Base-by-base conservation (phyloP, 1,139 yeast genomes). In the Kurtzmaniella quercitrusa region DNA sequence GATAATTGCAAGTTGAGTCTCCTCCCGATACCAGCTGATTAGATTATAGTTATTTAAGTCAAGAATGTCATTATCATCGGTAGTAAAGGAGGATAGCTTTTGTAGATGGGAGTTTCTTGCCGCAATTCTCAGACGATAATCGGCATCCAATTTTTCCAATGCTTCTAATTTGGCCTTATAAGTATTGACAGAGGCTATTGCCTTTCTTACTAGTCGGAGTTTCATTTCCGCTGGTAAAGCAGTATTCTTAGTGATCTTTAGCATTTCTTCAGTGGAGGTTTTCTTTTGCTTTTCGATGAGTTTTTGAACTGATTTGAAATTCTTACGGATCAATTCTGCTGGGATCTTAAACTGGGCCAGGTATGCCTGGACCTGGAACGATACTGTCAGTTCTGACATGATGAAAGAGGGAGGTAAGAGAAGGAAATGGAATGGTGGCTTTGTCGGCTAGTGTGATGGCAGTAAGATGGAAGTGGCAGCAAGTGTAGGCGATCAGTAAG, bases 331-430 rank as follows among this genome's bases (percentile, higher is more conserved):
- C 15, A 82, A 63, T 51, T 82, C 88, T 18, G 74, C 66, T 1
- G 91, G 91, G 1, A 82, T 77, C 43, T 71, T 71, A 60, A 83
- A 82, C 46, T 77, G 79, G 2, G 81, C 70, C 58, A 71, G 74
- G 50, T 76, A 59, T 1, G 73, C 59, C 47, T 70, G 75, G 18
- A 71, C 58, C 40, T 68, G 73, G 56, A 72, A 72, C 50, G 68
- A 68, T 16, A 72, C 47, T 0, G 72, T 66, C 6, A 74, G 70
- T 39, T 69, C 73, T 48, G 66, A 66, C 75, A 70, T 69, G 27
- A 21, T 12, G 40, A 8, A n/a, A n/a, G n/a, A n/a, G n/a, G n/a
- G n/a, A n/a, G n/a, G n/a, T n/a, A n/a, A n/a, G n/a, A n/a, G n/a
- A n/a, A n/a, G n/a, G n/a, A n/a, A n/a, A n/a, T n/a, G n/a, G n/a